Percentiles rank a stretch among this genome's conserved stretches.
These are phyloP conservation scores for Aegilops sharonensis DNA, from an alignment of 176 grass and related monocot genomes.

Conservation along the genomic window DNA sequence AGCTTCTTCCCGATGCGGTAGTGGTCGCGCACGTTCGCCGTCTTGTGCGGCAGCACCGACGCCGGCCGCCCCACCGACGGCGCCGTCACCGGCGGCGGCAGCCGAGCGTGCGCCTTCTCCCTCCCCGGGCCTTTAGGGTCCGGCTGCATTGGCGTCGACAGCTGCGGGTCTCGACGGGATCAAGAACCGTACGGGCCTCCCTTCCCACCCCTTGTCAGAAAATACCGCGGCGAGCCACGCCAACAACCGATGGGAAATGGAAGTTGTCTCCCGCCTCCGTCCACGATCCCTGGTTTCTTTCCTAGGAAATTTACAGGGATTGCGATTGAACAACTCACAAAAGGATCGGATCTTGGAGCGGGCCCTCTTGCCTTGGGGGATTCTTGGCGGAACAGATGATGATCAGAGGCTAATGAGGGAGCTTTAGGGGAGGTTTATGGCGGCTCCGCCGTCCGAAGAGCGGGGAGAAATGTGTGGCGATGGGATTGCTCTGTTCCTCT, in stretches of 20 bases:
- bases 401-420: slow-evolving; percentile 3
- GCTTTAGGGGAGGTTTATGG: slow-evolving; percentile 45
- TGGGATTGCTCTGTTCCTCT: slow-evolving; percentile 23
- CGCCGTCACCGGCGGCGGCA: slow-evolving; percentile 44
- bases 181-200: slow-evolving; percentile 18
- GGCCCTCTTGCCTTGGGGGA: slow-evolving; percentile 6
- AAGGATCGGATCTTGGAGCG: slow-evolving; percentile 35
- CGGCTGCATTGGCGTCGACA: slow-evolving; percentile 44
- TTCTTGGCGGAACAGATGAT: background rate
- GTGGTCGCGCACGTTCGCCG: slow-evolving; percentile 75
- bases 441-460: background rate
- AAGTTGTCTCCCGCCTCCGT: background rate
- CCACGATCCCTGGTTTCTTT: background rate
- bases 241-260: slow-evolving; percentile 12
- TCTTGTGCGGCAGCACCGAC: slow-evolving; percentile 86
- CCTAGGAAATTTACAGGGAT: slow-evolving; percentile 23
- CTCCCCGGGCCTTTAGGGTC: slow-evolving; percentile 46
- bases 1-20: slow-evolving; percentile 98
- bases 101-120: slow-evolving; percentile 31
- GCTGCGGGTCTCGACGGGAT: slow-evolving; percentile 14
- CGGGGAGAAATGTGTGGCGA: background rate
- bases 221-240: slow-evolving; percentile 1
- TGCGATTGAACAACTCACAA: slow-evolving; percentile 19
- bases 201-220: slow-evolving; percentile 1
- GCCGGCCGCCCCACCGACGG: slow-evolving; percentile 34